Evolutionary conservation across 225 moss, liverwort and hornwort species (phyloP), one percentile per base, ranked within the genome.

Genomic region (Marchantia paleacea): DNA sequence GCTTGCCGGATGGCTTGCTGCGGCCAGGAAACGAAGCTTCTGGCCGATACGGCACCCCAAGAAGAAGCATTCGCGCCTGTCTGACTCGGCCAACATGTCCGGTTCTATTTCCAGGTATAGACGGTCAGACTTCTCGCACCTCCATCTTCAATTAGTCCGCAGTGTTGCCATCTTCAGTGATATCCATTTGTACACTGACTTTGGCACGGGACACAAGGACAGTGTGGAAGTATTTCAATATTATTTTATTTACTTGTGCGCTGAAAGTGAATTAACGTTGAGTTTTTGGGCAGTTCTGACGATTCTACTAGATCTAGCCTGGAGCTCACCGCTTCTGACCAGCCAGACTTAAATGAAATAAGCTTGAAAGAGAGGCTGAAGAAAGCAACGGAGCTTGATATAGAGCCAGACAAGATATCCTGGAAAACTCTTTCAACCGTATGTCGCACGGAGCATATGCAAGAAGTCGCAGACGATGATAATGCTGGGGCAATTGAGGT

Each of bases 401-500:
- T 97, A 75, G 80, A 86, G 80, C 85, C 90, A 22, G 79, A 88
- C 24, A 78, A 84, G 30, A 89, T 96, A 61, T 75, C 86, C 1
- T 97, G 96, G 96, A 69, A 77, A 9, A 89, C 78, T 62, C 93
- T 97, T 54, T 75, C 90, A 69, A 91, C 91, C 62, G 88, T 97
- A 50, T 94, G 92, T 76, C 87, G 93, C 79, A 94, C 92, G 47
- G 96, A 97, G 81, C 94, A 97, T 60, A 84, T 90, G 76, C 86
- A 90, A 75, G 85, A 80, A 1, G 91, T 5, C 69, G 79, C 91
- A 10, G 86, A 88, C 1, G 92, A 92, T 39, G 90, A 92, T 30
- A 79, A 30, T 30, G 79, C 76, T n/a, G 90, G 91, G 61, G 86
- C 90, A 58, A 73, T 92, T 20, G 96, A 92, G 94, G 96, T 92